These are phyloP conservation scores for Colletotrichum cordylinicola DNA, from an alignment of 2,329 filamentous ascomycete genomes.

Conservation along the genomic window DNA sequence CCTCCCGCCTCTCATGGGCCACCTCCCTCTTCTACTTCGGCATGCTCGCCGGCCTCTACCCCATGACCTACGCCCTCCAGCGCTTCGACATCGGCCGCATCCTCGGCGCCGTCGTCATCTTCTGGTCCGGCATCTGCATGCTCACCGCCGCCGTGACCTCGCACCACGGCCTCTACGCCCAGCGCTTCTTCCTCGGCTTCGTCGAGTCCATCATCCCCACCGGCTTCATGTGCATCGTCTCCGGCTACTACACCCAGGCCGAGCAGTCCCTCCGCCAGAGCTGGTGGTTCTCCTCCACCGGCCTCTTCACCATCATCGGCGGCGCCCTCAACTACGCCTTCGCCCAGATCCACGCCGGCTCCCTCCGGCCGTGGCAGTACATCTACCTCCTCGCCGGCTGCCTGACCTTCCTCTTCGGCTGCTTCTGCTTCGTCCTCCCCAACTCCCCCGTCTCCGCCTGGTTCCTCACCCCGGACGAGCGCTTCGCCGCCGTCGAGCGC, in stretches of 20 bases:
- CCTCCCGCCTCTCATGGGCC: constrained; percentile 75
- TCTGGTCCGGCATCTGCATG: constrained; percentile 74
- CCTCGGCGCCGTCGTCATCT: constrained; percentile 65
- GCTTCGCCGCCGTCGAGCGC: constrained; percentile 68
- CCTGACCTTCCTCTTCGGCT: constrained; percentile 68
- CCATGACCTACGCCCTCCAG: constrained; percentile 74
- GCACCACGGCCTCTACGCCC: constrained; percentile 68
- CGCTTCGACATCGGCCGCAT: constrained; percentile 70
- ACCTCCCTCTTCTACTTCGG: constrained; percentile 84
- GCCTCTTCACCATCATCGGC: constrained; percentile 68
- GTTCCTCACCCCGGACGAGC: constrained; percentile 70
- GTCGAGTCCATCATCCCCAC: constrained; percentile 71
- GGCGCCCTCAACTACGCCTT: constrained; percentile 72
- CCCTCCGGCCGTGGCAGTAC: constrained; percentile 70
- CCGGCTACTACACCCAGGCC: constrained; percentile 67
- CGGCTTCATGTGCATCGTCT: constrained; percentile 69
- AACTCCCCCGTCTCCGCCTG: constrained; percentile 71
- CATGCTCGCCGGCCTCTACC: constrained; percentile 76
- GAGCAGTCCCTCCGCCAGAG: constrained; percentile 70
- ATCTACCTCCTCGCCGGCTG: constrained; percentile 71
- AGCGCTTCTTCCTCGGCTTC: constrained; percentile 70
- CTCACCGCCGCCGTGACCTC: constrained; percentile 70
- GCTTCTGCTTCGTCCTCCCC: constrained; percentile 70
- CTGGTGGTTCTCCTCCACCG: constrained; percentile 69
- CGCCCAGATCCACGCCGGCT: constrained; percentile 62